Conservation (phyloP, 495 filamentous ascomycete genomes). For the Aspergillus cavernicola region DNA sequence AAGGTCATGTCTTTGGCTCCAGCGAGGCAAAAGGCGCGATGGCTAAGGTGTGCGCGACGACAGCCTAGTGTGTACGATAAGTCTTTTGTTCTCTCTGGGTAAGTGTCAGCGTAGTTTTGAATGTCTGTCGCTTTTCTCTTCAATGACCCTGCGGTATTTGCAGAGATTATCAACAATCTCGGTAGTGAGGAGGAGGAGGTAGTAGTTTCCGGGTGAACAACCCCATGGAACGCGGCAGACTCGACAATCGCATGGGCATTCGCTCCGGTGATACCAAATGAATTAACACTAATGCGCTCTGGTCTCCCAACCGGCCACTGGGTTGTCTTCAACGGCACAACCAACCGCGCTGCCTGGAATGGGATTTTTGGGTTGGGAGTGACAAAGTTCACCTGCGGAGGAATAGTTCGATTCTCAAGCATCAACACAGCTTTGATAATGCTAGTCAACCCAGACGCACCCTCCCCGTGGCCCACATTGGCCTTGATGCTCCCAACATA, state of each 20-base stretch:
- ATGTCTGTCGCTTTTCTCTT: neutral
- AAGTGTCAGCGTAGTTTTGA: neutral
- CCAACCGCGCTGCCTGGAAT: neutral
- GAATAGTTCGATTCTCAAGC: slow-evolving; percentile 45
- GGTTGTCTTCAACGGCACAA: neutral
- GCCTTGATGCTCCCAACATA: slow-evolving; percentile 39
- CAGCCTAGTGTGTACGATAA: neutral
- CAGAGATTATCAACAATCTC: neutral
- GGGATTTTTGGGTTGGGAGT: slow-evolving; percentile 7
- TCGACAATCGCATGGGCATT: slow-evolving; percentile 18
- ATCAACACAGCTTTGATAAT: slow-evolving; percentile 55
- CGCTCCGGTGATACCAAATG: neutral
- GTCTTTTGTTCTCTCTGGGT: neutral
- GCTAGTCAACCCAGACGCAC: slow-evolving; percentile 50
- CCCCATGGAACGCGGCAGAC: slow-evolving; percentile 20
- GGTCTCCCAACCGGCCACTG: neutral
- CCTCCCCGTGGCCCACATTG: slow-evolving; percentile 51
- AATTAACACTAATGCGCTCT: slow-evolving; percentile 8
- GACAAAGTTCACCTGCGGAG: slow-evolving; percentile 38
- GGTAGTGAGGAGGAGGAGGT: neutral
- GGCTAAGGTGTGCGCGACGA: neutral
- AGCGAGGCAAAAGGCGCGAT: neutral
- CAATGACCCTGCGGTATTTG: neutral
- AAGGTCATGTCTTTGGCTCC: neutral
- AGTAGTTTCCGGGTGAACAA: neutral